A percentile compares a stretch with the other conserved stretches of the same genome.
phyloP scores from a whole-genome alignment of 768 basidiomycete genomes.

The Lactarius hatsudake region DNA sequence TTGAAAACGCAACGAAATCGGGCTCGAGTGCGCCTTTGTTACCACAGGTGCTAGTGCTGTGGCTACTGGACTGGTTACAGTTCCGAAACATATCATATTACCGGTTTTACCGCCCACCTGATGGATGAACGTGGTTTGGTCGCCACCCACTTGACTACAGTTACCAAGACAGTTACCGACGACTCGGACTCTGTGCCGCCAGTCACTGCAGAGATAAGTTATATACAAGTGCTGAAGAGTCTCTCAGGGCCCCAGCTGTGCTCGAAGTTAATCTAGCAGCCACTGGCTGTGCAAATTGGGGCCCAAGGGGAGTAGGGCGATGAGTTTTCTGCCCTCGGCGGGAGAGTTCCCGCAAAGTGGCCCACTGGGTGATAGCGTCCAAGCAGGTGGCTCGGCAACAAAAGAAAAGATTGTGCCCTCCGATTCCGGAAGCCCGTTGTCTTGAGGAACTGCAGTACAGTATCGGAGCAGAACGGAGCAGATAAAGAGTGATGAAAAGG shows the following conservation, averaged over 20 bases:
- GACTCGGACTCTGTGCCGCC: neutral
- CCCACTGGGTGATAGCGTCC: neutral
- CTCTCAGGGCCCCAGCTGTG: neutral
- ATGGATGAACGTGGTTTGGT: neutral
- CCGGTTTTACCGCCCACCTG: neutral
- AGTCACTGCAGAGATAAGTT: neutral
- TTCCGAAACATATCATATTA: neutral
- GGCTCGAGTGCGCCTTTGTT: neutral
- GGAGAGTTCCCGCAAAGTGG: neutral
- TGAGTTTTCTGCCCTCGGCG: neutral
- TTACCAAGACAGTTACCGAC: neutral
- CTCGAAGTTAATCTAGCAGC: neutral
- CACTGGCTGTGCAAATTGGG: neutral
- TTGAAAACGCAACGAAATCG: neutral
- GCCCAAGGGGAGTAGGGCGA: neutral
- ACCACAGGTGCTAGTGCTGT: neutral
- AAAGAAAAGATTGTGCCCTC: neutral
- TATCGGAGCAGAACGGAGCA: neutral
- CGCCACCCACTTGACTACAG: too few relatives aligned
- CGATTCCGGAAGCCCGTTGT: neutral
- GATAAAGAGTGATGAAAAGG: neutral
- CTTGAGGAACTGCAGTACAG: neutral
- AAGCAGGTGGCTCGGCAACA: neutral
- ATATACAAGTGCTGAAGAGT: neutral
- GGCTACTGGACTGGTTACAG: neutral